Conservation (phyloP, 1,284 basidiomycete genomes). For the Tetrapyrgos nigripes region DNA sequence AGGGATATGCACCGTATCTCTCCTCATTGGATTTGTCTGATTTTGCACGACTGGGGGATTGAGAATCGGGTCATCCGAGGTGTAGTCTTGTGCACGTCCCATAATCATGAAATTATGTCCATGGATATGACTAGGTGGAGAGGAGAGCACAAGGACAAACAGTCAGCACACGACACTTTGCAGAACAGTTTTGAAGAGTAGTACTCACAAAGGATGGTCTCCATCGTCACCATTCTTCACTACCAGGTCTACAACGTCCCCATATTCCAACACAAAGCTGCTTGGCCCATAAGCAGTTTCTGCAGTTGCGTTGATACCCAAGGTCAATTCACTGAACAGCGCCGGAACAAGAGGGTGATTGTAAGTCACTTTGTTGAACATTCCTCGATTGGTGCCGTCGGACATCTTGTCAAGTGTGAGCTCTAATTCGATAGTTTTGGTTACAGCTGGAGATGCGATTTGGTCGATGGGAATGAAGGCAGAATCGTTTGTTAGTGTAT, state of each 20-base stretch:
- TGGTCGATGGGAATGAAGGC: slow-evolving; percentile 61
- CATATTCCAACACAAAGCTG: slow-evolving; percentile 76
- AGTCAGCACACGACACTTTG: not conserved
- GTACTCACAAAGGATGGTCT: slow-evolving; percentile 80
- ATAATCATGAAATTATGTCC: slow-evolving; percentile 87
- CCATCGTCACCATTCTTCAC: slow-evolving; percentile 82
- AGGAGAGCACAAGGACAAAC: not conserved
- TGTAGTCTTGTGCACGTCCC: slow-evolving; percentile 73
- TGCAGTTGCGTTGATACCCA: slow-evolving; percentile 77
- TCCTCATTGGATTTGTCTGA: slow-evolving; percentile 84
- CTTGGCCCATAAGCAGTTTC: slow-evolving; percentile 80
- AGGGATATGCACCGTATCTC: slow-evolving; percentile 80
- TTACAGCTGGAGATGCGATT: slow-evolving; percentile 50
- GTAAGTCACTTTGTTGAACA: slow-evolving; percentile 78
- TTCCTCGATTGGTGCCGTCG: slow-evolving; percentile 81
- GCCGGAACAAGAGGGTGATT: slow-evolving; percentile 74
- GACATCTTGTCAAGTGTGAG: slow-evolving; percentile 74
- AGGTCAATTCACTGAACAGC: slow-evolving; percentile 76
- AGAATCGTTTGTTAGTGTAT: slow-evolving; percentile 66
- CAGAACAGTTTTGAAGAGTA: not conserved
- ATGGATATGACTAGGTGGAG: slow-evolving; percentile 69
- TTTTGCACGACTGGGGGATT: slow-evolving; percentile 85
- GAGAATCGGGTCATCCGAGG: slow-evolving; percentile 75
- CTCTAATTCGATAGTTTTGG: slow-evolving; percentile 63
- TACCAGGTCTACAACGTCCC: slow-evolving; percentile 82